Base-by-base conservation (phyloP, 208 protist genomes). In the Trichomonas tenax region DNA sequence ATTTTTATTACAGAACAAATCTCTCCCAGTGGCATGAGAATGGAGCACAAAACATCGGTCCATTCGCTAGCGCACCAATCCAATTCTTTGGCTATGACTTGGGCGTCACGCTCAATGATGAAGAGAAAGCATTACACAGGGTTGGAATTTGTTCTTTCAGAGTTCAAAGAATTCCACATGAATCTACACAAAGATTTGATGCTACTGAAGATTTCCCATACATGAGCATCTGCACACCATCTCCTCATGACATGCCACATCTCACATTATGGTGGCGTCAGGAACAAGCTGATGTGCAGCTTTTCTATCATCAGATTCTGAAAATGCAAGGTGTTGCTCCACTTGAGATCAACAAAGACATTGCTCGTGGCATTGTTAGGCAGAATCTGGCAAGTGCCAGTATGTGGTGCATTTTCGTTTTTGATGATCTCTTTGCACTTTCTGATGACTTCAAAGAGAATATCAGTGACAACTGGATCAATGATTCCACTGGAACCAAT, bases 1-100 rank as follows among this genome's bases (percentile, higher is more conserved):
- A 93, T 38, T 93, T 93, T 51, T 93, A 93, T 51, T 93, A 93
- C 17, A 41, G 86, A 44, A 44, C 86, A 21, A 93, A 93, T 93
- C 2, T 93, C 26, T 93, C 86, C 0, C 8, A 49, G 44, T 93
- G 86, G 86, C 86, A 93, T 93, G 86, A 93, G 38, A 48, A 93
- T 4, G 86, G 86, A 0, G 40, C 41, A 0, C 40, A 93, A 51
- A 93, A 48, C 11, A 17, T 93, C 34, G 23, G 44, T 6, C 40
- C 44, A 21, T 40, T 93, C 3, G 40, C 86, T 38, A 38, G 21
- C 38, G 17, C 44, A 38, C 86, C 11, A 38, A 93, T 93, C 8
- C 86, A 93, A 38, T 93, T 93, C 34, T 58, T 41, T 38, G 86
- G 86, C 11, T 93, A 93, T 51, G 86, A 93, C 46, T 38, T 93